Conservation (phyloP, 805 yeast species). For the Candida namnaoensis region DNA sequence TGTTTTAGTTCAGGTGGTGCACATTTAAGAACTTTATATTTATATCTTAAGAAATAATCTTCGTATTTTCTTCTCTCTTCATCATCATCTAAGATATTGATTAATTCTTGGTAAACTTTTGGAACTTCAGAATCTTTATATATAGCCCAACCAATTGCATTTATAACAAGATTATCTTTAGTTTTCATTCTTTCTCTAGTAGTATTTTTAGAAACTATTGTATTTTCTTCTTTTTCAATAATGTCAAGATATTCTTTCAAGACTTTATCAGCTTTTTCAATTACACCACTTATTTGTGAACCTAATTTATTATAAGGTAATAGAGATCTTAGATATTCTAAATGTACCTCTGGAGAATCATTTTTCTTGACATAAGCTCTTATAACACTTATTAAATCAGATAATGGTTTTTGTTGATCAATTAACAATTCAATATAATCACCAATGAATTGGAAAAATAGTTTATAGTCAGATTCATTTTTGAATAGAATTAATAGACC, state of each 20-base stretch:
- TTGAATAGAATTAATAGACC: slow-evolving; percentile 52
- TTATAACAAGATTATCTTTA: slow-evolving; percentile 14
- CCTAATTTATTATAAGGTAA: slow-evolving; percentile 51
- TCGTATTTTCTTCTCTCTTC: slow-evolving; percentile 48
- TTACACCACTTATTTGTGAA: slow-evolving; percentile 37
- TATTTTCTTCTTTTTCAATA: slow-evolving; percentile 29
- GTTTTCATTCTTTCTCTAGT: slow-evolving; percentile 39
- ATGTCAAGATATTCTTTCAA: slow-evolving; percentile 34
- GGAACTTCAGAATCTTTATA: slow-evolving; percentile 45
- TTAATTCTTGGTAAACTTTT: slow-evolving; percentile 40
- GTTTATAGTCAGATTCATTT: slow-evolving; percentile 25
- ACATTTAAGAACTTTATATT: slow-evolving; percentile 41
- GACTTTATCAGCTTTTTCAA: slow-evolving; percentile 38
- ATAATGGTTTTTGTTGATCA: slow-evolving; percentile 33
- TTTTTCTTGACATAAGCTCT: slow-evolving; percentile 33
- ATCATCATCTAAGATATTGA: slow-evolving; percentile 59
- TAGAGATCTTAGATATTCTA: slow-evolving; percentile 38
- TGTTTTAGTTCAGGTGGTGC: slow-evolving; percentile 38
- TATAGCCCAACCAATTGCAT: slow-evolving; percentile 36
- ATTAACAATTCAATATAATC: slow-evolving; percentile 32
- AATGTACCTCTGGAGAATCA: slow-evolving; percentile 24
- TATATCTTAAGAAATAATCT: slow-evolving; percentile 47
- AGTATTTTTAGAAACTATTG: slow-evolving; percentile 27
- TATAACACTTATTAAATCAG: slow-evolving; percentile 41
- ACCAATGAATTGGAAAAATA: slow-evolving; percentile 40